Evolutionary conservation across 148 eudicot genomes (phyloP), one percentile per base, ranked within the genome.

Genomic region (Pharnaceum exiguum): DNA sequence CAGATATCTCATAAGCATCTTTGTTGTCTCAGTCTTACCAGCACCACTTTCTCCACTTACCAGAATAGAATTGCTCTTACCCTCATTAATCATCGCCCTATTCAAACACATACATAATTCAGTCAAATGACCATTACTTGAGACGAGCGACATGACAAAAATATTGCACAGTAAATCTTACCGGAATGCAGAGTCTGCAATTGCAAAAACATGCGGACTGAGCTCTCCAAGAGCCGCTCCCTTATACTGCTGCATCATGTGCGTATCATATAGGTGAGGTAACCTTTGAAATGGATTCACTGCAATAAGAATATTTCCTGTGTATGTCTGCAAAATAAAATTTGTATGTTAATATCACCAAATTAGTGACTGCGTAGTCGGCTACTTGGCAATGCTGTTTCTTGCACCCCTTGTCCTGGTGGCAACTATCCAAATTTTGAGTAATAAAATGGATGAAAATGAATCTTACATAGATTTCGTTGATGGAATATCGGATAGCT

Each of bases 11-110:
- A 94, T 94, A 46, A 94, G 95, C 99, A 94, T 94, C 75, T 89
- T 89, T 37, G 99, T 89, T 29, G 99, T 94, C 78, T 94, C 96
- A 16, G 99, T 94, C 69, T 94, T 94, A 69, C 99, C 96, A 65
- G 99, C 99, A 73, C 96, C 99, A 80, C 99, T 94, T 75, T 94
- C 99, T 51, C 99, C 99, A 74, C 96, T 94, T 62, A 94, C 99
- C 71, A 94, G 73, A 75, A 89, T 94, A 1, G 96, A 86, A 71
- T 94, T 89, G 83, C 96, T 89, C 72, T 89, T 94, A 24, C 89
- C 91, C 56, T 94, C 99, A 47, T 89, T 94, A 53, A 82, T 80
- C 99, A 94, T 94, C 47, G 95, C 96, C 84, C 99, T 89, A 55
- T 57, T 57, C 23, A 13, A 71, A 77, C 46, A 54, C 18, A 33